Conservation (phyloP, 805 yeast genomes). For the Pichia kluyveri region DNA sequence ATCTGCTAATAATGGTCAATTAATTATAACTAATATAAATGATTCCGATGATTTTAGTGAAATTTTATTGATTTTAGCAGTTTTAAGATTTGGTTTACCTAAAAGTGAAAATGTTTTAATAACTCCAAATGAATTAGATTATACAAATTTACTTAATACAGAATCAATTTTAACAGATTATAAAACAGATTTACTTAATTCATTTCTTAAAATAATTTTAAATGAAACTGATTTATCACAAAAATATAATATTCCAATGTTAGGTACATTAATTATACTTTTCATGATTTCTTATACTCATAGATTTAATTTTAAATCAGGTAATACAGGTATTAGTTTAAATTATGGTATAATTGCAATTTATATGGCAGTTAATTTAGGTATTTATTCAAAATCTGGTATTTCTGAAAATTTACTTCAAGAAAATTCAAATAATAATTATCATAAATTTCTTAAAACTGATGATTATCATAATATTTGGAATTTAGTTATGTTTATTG, state of each 20-base stretch:
- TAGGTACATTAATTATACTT: constrained; percentile 13
- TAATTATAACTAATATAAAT: constrained; percentile 9
- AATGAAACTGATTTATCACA: constrained; percentile 11
- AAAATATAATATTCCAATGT: constrained; percentile 13
- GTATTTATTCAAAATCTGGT: neutral
- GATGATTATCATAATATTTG: constrained; percentile 15
- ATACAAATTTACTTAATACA: constrained; percentile 2
- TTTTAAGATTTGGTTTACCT: constrained; percentile 11
- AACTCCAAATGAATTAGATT: constrained; percentile 3
- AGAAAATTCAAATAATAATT: neutral
- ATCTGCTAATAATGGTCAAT: neutral
- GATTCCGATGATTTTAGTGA: constrained; percentile 15
- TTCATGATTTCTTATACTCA: constrained; percentile 14
- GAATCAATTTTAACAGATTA: constrained; percentile 10
- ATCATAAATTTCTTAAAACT: constrained; percentile 6
- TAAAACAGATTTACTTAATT: constrained; percentile 13
- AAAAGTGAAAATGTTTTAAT: constrained; percentile 1
- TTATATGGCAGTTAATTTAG: constrained; percentile 18
- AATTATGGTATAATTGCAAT: constrained; percentile 13
- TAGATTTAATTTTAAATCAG: constrained; percentile 13
- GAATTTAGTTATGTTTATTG: constrained; percentile 14
- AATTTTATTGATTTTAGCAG: constrained; percentile 15
- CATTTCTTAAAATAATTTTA: constrained; percentile 13
- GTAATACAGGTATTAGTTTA: constrained; percentile 12
- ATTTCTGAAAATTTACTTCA: neutral